A percentile compares a stretch with the other conserved stretches of the same genome.
Evolutionary conservation across 257 asterid species (phyloP).

Genomic region (Plantago ovata): DNA sequence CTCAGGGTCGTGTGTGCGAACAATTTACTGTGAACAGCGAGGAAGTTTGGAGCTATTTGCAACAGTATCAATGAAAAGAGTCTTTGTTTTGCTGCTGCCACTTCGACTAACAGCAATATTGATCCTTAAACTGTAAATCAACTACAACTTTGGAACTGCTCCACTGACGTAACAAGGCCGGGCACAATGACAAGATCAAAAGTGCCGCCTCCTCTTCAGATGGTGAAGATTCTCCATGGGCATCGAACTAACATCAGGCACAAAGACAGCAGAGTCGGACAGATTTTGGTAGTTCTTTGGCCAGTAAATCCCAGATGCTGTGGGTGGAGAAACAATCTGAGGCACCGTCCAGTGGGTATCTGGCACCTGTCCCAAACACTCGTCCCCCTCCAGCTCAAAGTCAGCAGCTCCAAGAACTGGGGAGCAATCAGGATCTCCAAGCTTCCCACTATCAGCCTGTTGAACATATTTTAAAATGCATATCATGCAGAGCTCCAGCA

Average conservation of each 20-base stretch:
- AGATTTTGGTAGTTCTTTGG: conserved; percentile 33
- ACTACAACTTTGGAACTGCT: too few relatives aligned
- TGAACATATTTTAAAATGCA: conserved; percentile 19
- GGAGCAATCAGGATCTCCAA: conserved; percentile 60
- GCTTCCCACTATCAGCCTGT: conserved; percentile 74
- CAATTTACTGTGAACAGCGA: background rate
- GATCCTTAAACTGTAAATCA: too few relatives aligned
- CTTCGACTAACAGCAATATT: background rate
- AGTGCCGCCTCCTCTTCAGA: conserved; percentile 38
- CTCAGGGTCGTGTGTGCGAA: conserved; percentile 9
- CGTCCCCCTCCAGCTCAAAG: conserved; percentile 59
- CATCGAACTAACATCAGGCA: conserved; percentile 59
- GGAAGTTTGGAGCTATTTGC: background rate
- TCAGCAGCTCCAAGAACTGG: conserved; percentile 42
- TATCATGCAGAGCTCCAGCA: background rate
- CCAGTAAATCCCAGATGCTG: conserved; percentile 83
- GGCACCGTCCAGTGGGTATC: conserved; percentile 77
- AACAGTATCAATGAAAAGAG: background rate
- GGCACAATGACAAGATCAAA: background rate
- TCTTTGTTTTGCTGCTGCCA: background rate
- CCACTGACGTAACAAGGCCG: too few relatives aligned
- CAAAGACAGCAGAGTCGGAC: conserved; percentile 39
- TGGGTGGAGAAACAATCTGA: conserved; percentile 79
- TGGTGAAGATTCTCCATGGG: conserved; percentile 28
- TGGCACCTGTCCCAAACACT: conserved; percentile 53